Evolutionary conservation across 768 basidiomycete species (phyloP), one percentile per base, ranked within the genome.

Genomic region (Floccularia luteovirens): DNA sequence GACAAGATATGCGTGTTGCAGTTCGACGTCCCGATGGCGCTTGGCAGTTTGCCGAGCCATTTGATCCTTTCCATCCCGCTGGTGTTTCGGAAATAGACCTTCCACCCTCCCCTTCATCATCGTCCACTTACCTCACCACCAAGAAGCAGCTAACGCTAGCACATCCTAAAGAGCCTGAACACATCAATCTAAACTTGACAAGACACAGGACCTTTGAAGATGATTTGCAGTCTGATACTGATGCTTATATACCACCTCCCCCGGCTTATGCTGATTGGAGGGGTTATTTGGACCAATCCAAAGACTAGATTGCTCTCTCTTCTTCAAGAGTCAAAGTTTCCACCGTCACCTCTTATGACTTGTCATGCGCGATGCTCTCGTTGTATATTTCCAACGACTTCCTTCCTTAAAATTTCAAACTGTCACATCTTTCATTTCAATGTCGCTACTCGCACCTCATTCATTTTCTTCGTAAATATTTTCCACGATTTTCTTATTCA

Each of bases 1-100:
- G 75, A 10, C 53, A 60, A 42, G 69, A 72, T 52, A 78, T 79
- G 77, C 75, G 76, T 16, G 70, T 77, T 27, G 76, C 76, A 1
- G 55, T 60, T 31, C 67, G 75, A 34, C 62, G 70, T 31, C 57
- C 67, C 6, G 73, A 77, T 44, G 76, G 77, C 16, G 70, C 66
- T 38, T 79, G 76, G 77, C 62, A 69, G 32, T 77, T 78, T 46
- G 56, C 64, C 11, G 63, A 70, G 31, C 61, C 69, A 1, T 55
- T 59, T 13, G 33, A 10, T 8, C 61, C 66, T 1, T 68, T 69
- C 48, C 57, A 59, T 21, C 69, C 70, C 2, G 31, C 46, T 7
- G 65, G 67, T 3, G 58, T 67, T 6, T 53, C 54, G 4, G 68
- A 69, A 22, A 47, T 66, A 28, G 65, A 66, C 16, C 50, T 58